A percentile compares a stretch with the other conserved stretches of the same genome.
Conservation (phyloP, 345 rosid genomes). For the Eutrema heterophyllum region DNA sequence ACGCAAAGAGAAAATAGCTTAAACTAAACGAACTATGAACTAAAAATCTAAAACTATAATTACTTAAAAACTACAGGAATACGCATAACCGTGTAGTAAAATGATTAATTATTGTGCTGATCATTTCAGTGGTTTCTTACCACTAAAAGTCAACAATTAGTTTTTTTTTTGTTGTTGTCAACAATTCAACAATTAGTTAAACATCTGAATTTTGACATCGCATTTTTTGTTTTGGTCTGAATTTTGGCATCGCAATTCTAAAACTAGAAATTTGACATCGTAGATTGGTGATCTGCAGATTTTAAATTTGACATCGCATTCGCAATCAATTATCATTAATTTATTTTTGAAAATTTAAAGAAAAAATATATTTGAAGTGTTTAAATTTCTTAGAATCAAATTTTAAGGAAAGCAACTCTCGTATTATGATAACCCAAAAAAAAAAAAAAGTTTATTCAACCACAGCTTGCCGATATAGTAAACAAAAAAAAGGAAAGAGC, state of each 20-base stretch:
- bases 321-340: neutral
- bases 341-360: neutral
- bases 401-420: neutral
- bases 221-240: no score
- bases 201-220: neutral
- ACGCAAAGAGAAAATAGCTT: no score
- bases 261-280: neutral
- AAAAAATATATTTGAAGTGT: neutral
- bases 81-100: neutral
- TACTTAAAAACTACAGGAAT: neutral
- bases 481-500: neutral
- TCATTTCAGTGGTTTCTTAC: neutral
- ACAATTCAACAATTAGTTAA: neutral
- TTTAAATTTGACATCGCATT: neutral
- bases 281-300: neutral
- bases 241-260: no score
- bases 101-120: neutral
- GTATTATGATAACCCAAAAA: neutral
- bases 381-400: neutral
- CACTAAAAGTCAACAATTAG: no score
- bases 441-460: neutral
- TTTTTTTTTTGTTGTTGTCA: no score
- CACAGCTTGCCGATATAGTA: neutral
- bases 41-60: neutral
- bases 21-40: neutral